Conservation (phyloP, 257 asterid genomes). For the Solanum microdontum region DNA sequence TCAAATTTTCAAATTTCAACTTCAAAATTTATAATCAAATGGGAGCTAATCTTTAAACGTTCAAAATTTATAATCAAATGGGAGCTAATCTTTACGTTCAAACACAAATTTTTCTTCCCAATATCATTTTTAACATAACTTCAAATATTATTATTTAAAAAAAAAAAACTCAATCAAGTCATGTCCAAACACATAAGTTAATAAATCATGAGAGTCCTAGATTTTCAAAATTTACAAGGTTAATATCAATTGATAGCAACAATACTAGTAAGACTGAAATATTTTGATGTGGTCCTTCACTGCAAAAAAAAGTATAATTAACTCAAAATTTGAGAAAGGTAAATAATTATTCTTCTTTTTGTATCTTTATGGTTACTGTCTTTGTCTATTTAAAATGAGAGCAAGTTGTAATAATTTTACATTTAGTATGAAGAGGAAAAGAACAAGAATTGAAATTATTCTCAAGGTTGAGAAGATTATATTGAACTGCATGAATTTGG, state of each 20-base stretch:
- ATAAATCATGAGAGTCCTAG: neutral
- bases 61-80: neutral
- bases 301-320: neutral
- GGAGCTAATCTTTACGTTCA: neutral
- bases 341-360: neutral
- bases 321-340: neutral
- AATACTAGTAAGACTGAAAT: neutral
- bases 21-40: no score
- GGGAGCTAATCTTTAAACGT: neutral
- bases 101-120: neutral
- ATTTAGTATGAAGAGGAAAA: neutral
- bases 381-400: neutral
- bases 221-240: neutral
- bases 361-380: neutral
- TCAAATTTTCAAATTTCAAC: neutral
- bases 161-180: neutral
- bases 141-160: neutral
- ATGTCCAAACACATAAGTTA: neutral
- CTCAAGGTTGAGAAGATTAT: neutral
- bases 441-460: neutral
- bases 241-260: neutral
- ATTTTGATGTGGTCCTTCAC: neutral
- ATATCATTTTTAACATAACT: neutral
- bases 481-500: neutral
- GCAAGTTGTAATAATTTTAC: neutral